Evolutionary conservation across 768 basidiomycete genomes (phyloP).

Genomic region (Solioccasus polychromus): DNA sequence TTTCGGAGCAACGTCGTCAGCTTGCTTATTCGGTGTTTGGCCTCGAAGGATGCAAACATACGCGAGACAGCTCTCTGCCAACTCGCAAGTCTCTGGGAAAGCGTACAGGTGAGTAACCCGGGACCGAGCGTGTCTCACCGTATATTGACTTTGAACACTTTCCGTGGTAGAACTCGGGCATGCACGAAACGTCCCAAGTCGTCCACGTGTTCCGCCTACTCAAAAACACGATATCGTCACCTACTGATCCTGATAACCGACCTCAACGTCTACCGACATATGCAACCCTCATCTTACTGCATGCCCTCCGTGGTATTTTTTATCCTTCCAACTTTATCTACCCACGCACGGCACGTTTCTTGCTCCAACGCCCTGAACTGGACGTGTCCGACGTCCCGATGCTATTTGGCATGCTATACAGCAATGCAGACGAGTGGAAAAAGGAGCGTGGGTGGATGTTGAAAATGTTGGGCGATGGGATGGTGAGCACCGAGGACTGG

Average conservation of each 20-base stretch:
- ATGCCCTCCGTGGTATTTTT: slow-evolving; percentile 79
- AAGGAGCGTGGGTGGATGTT: slow-evolving; percentile 91
- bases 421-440: slow-evolving; percentile 74
- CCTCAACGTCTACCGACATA: slow-evolving; percentile 69
- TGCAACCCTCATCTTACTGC: slow-evolving; percentile 76
- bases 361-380: slow-evolving; percentile 82
- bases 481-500: slow-evolving; percentile 78
- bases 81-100: slow-evolving; percentile 56
- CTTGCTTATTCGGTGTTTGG: slow-evolving; percentile 68
- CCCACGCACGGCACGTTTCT: slow-evolving; percentile 80
- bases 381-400: slow-evolving; percentile 86
- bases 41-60: slow-evolving; percentile 57
- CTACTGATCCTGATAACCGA: slow-evolving; percentile 45
- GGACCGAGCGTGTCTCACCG: background rate
- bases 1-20: slow-evolving; percentile 79
- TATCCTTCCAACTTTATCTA: slow-evolving; percentile 89
- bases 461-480: slow-evolving; percentile 76
- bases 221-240: slow-evolving; percentile 15
- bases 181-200: slow-evolving; percentile 78
- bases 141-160: background rate
- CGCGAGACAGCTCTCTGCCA: slow-evolving; percentile 62
- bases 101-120: slow-evolving; percentile 53
- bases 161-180: slow-evolving; percentile 48
- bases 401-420: slow-evolving; percentile 87
- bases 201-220: slow-evolving; percentile 58